A percentile compares a stretch with the other conserved stretches of the same genome.
phyloP scores from a whole-genome alignment of 208 protist species.

The Wallacemonas sp. region DNA sequence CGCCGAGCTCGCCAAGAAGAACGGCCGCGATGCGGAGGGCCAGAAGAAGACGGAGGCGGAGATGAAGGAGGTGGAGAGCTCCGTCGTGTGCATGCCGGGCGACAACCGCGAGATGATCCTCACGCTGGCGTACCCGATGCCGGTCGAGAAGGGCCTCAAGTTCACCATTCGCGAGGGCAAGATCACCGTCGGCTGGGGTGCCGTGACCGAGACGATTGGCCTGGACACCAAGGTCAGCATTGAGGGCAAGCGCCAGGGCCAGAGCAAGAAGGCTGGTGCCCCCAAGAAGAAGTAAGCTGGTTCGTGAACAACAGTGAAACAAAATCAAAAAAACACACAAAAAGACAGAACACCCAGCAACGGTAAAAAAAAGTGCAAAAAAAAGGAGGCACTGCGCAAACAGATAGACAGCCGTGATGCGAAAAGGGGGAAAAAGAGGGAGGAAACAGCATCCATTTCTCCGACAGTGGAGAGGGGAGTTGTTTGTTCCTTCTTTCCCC shows the following conservation, averaged over 20 bases:
- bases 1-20: slow-evolving; percentile 80
- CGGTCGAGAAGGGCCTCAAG: slow-evolving; percentile 94
- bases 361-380: background rate
- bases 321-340: slow-evolving; percentile 19
- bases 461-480: background rate
- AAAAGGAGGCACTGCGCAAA: background rate
- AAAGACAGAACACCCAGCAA: background rate
- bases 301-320: background rate
- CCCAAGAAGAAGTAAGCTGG: slow-evolving; percentile 54
- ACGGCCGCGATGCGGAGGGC: slow-evolving; percentile 75
- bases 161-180: slow-evolving; percentile 99
- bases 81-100: slow-evolving; percentile 98
- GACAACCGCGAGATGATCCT: slow-evolving; percentile 96
- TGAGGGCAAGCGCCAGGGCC: slow-evolving; percentile 50
- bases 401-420: background rate
- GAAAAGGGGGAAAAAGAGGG: background rate
- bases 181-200: slow-evolving; percentile 98
- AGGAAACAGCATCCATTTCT: too few species aligned
- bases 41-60: slow-evolving; percentile 84
- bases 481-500: background rate
- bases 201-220: slow-evolving; percentile 94
- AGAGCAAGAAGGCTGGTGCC: slow-evolving; percentile 27
- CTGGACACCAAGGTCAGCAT: slow-evolving; percentile 90
- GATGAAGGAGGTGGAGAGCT: slow-evolving; percentile 83
- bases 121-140: slow-evolving; percentile 93